Base-by-base conservation (phyloP, 2,329 filamentous ascomycete genomes). In the Fusarium chaquense region DNA sequence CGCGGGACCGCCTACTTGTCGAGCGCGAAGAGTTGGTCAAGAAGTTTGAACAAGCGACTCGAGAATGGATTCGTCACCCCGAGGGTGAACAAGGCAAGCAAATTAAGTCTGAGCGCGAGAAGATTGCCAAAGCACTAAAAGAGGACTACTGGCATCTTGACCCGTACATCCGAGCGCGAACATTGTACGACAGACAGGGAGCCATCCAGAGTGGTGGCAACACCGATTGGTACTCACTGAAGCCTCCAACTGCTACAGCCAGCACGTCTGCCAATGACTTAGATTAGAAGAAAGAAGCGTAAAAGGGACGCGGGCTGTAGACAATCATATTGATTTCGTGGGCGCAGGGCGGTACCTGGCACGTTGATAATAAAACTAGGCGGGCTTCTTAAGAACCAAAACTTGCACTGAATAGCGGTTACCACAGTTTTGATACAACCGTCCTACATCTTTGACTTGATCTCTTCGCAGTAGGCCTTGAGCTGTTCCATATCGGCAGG, bases 81-180 rank as follows among this genome's bases (percentile, higher is more conserved):
- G 71, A 86, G 63, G 81, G 81, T 44, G 81, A 77, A 28, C 67
- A 86, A 68, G 81, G 81, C 54, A 80, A 81, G 26, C 78, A 82
- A 10, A 77, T 87, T 53, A 86, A 88, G 76, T 81, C 82, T 49
- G 86, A 88, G 78, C 84, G 93, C 58, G 83, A 88, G 38, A 80
- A 82, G 4, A 75, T 96, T 30, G 90, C 92, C 3, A 84, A 84
- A 52, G 81, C 87, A 67, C 77, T 98, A 72, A 85, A 85, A 65
- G 84, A 86, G 49, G 92, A 92, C 72, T 99, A 98, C 82, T 99
- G 96, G 95, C 85, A 86, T 40, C 80, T 98, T 54, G 96, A 99
- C 81, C 93, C 93, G 0, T 97, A 95, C 78, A 78, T 98, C 32
- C 86, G 96, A 40, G 93, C 94, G 15, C 86, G 91, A 75, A 92